Conservation (phyloP, 805 yeast genomes). For the Sugiyamaella chiloensis region DNA sequence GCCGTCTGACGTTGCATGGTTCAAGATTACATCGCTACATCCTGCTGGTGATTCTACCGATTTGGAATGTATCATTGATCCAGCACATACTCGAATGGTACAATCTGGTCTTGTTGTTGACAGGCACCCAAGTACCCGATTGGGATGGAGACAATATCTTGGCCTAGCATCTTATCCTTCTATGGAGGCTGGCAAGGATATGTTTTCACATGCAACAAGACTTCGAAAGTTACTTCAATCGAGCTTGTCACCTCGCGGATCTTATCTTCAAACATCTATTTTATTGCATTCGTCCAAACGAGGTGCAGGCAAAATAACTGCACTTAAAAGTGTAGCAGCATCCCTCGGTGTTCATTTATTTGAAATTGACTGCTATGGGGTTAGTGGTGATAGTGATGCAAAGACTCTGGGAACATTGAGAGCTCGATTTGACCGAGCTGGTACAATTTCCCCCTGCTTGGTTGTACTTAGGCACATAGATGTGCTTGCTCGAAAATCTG, state of each 20-base stretch:
- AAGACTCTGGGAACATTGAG: slow-evolving; percentile 74
- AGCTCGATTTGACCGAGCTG: slow-evolving; percentile 69
- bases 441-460: slow-evolving; percentile 44
- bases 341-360: slow-evolving; percentile 64
- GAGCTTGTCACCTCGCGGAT: slow-evolving; percentile 31
- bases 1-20: slow-evolving; percentile 82
- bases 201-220: slow-evolving; percentile 48
- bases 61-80: slow-evolving; percentile 53
- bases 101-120: slow-evolving; percentile 57
- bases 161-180: slow-evolving; percentile 22
- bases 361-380: slow-evolving; percentile 66
- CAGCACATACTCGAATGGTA: slow-evolving; percentile 62
- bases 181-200: neutral
- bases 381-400: slow-evolving; percentile 66
- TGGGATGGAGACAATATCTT: slow-evolving; percentile 46
- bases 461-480: slow-evolving; percentile 73
- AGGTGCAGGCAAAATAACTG: slow-evolving; percentile 74
- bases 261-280: slow-evolving; percentile 55
- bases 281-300: slow-evolving; percentile 66
- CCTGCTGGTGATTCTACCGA: slow-evolving; percentile 9
- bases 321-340: slow-evolving; percentile 53
- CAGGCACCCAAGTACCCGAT: slow-evolving; percentile 28
- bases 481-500: slow-evolving; percentile 61
- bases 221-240: slow-evolving; percentile 56
- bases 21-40: slow-evolving; percentile 55